These are phyloP conservation scores for Artomyces pyxidatus DNA, from an alignment of 768 basidiomycete genomes.

Conservation along the genomic window DNA sequence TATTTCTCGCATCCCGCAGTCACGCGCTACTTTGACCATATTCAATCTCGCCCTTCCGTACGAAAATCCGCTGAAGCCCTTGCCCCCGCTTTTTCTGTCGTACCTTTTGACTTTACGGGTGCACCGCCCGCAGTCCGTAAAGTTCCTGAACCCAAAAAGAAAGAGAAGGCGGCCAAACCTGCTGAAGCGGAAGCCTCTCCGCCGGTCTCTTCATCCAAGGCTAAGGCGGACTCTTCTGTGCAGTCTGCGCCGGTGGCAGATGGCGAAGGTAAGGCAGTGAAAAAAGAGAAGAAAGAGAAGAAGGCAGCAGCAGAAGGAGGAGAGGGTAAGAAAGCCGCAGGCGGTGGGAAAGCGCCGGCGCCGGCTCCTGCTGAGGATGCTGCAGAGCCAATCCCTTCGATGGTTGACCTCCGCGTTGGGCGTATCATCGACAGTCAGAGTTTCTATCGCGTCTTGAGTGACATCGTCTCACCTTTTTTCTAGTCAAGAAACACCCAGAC, in stretches of 20 bases:
- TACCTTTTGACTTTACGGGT: conserved; percentile 66
- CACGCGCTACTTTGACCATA: conserved; percentile 92
- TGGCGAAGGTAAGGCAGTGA: conserved; percentile 31
- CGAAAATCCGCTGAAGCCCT: conserved; percentile 45
- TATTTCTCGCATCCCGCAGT: conserved; percentile 76
- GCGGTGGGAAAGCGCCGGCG: conserved; percentile 19
- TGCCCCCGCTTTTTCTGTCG: conserved; percentile 42
- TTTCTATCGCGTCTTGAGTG: too few relatives aligned
- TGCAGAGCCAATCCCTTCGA: conserved; percentile 84
- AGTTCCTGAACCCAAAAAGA: conserved; percentile 68
- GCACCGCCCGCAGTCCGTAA: conserved; percentile 73
- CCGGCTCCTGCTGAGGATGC: conserved; percentile 46
- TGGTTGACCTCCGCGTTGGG: conserved; percentile 96
- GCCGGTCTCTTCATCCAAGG: too few relatives aligned
- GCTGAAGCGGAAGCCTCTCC: conserved; percentile 23
- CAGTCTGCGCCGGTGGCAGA: conserved; percentile 16
- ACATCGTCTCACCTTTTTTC: too few relatives aligned
- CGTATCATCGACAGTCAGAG: conserved; percentile 88
- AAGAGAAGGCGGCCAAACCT: conserved; percentile 45
- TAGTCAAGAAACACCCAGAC: conserved; percentile 90
- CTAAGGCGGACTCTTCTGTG: conserved; percentile 19
- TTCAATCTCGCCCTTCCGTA: conserved; percentile 67
- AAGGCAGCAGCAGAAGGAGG: conserved; percentile 14
- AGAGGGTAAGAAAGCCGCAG: conserved; percentile 30
- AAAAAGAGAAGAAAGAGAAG: conserved; percentile 47